Conservation (phyloP, 2,329 filamentous ascomycete genomes). For the Phialophora expanda region DNA sequence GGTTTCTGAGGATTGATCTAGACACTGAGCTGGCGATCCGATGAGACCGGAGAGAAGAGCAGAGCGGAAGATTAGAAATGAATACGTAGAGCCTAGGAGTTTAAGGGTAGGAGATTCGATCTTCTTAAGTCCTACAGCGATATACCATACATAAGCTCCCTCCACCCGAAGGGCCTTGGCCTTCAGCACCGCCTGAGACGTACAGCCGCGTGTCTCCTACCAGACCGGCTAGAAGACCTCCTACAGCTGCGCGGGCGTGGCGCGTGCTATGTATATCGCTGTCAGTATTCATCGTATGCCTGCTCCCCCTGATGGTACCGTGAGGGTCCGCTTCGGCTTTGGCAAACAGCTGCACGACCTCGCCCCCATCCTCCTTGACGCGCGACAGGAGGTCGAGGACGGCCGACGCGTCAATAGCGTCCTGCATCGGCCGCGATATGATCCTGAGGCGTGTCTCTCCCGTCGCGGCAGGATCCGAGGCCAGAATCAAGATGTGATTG, state of each 20-base stretch:
- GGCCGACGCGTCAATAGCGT: constrained; percentile 27
- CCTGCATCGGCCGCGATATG: constrained; percentile 21
- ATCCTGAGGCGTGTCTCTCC: background rate
- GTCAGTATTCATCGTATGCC: constrained; percentile 45
- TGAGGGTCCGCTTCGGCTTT: constrained; percentile 44
- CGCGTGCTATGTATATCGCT: constrained; percentile 43
- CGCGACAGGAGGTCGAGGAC: constrained; percentile 13
- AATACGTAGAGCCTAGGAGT: too few relatives aligned
- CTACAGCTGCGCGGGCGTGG: constrained; percentile 44
- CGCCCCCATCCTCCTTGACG: constrained; percentile 12
- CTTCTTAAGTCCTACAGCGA: constrained; percentile 1
- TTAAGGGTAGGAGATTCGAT: too few relatives aligned
- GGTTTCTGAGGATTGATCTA: too few relatives aligned
- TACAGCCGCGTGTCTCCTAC: constrained; percentile 42
- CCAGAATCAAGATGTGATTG: constrained; percentile 44
- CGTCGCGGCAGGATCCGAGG: constrained; percentile 35
- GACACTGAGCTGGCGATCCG: too few relatives aligned
- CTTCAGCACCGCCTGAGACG: constrained; percentile 44
- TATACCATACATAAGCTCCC: constrained; percentile 44
- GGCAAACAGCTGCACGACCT: constrained; percentile 43
- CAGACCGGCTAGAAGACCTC: constrained; percentile 43
- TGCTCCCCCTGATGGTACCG: constrained; percentile 39
- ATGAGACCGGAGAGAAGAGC: too few relatives aligned
- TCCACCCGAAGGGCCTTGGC: constrained; percentile 43
- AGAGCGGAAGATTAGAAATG: too few relatives aligned